Evolutionary conservation across 805 yeast species (phyloP).

Genomic region (Ogataea henricii): DNA sequence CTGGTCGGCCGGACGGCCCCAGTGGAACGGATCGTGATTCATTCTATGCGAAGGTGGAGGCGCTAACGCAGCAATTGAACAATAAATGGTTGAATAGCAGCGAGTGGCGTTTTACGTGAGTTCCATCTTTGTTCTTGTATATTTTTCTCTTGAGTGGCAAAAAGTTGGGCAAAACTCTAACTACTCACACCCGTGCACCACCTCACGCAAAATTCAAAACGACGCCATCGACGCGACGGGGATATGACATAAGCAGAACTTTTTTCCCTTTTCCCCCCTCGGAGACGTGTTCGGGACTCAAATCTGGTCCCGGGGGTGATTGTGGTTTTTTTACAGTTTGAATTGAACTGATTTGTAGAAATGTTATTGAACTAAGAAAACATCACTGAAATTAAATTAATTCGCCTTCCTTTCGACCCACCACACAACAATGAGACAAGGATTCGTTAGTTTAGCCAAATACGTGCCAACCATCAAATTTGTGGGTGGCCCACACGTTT

Average conservation of each 20-base stretch:
- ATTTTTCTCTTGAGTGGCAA: slow-evolving; percentile 9
- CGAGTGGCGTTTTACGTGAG: neutral
- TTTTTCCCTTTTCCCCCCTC: neutral
- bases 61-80: neutral
- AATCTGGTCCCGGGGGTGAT: slow-evolving; percentile 2
- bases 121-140: neutral
- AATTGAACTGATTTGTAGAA: slow-evolving; percentile 1
- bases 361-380: neutral
- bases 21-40: slow-evolving; percentile 92
- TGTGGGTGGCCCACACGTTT: slow-evolving; percentile 75
- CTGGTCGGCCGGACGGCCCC: slow-evolving; percentile 93
- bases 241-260: slow-evolving; percentile 1
- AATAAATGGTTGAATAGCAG: too few species aligned
- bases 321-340: neutral
- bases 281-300: slow-evolving; percentile 8
- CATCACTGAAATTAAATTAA: too few species aligned
- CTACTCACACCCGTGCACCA: neutral
- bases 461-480: slow-evolving; percentile 80
- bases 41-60: slow-evolving; percentile 38
- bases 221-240: slow-evolving; percentile 1
- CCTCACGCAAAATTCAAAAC: neutral
- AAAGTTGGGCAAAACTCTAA: slow-evolving; percentile 2
- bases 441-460: slow-evolving; percentile 33
- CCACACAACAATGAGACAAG: slow-evolving; percentile 33
- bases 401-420: neutral